Evolutionary conservation across 2,329 filamentous ascomycete species (phyloP).

Genomic region (Fusarium chuoi): DNA sequence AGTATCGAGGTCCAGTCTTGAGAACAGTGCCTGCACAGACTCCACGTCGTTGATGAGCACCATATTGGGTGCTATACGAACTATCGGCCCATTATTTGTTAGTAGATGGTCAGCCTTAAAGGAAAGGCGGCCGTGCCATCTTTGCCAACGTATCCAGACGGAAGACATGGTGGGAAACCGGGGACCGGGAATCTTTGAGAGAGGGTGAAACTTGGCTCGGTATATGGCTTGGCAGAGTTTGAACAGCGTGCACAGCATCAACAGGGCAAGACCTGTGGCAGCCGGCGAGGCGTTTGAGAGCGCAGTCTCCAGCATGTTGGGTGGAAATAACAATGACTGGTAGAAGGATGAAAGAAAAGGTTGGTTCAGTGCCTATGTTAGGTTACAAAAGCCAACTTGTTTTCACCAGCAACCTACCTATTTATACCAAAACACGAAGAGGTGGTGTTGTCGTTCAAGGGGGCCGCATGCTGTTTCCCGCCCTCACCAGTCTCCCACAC

Average conservation of each 20-base stretch:
- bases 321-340: not conserved
- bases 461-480: not conserved
- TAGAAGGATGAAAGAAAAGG: rapidly evolving
- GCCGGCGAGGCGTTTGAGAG: not conserved
- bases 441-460: not conserved
- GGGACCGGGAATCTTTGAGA: not conserved
- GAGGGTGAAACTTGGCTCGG: not conserved
- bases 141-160: not conserved
- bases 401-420: not conserved
- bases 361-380: not conserved
- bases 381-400: not conserved
- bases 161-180: not conserved
- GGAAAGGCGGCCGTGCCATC: not conserved
- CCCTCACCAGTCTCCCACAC: no score
- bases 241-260: not conserved
- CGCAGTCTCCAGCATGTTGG: not conserved
- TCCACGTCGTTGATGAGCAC: not conserved
- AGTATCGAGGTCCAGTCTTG: not conserved
- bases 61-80: not conserved
- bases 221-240: not conserved
- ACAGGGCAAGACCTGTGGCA: not conserved
- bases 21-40: not conserved
- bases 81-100: not conserved
- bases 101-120: not conserved
- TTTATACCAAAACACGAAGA: not conserved